Evolutionary conservation across 306 rosid genomes (phyloP).

Genomic region (Cucurbita ficifolia): DNA sequence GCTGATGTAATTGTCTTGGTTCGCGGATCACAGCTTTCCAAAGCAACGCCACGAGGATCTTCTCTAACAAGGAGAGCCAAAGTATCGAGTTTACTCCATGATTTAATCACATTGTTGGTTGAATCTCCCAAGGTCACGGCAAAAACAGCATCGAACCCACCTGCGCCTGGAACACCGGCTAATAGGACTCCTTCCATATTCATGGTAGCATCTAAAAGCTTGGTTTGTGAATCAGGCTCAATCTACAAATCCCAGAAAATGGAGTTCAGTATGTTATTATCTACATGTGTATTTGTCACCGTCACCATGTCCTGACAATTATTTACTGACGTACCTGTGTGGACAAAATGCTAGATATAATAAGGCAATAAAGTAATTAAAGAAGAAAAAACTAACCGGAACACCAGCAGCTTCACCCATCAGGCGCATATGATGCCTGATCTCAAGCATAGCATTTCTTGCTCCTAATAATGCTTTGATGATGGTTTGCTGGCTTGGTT

Average conservation of each 20-base stretch:
- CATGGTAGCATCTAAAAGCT: constrained; percentile 69
- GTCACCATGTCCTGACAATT: not conserved
- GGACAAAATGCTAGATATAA: not conserved
- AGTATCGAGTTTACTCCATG: constrained; percentile 47
- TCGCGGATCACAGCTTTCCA: constrained; percentile 69
- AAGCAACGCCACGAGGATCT: constrained; percentile 77
- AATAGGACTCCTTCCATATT: constrained; percentile 84
- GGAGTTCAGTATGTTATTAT: not conserved
- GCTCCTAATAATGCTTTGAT: constrained; percentile 61
- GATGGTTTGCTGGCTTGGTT: constrained; percentile 39
- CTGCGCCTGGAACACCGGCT: constrained; percentile 99
- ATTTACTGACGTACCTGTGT: not conserved
- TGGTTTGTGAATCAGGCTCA: constrained; percentile 87
- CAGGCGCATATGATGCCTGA: constrained; percentile 60
- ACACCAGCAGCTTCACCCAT: constrained; percentile 96
- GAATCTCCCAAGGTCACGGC: constrained; percentile 73
- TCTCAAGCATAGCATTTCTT: constrained; percentile 68
- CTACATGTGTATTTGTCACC: not conserved
- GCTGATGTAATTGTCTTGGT: constrained; percentile 59
- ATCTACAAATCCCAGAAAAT: constrained; percentile 34
- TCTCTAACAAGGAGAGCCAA: constrained; percentile 87
- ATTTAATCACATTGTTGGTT: constrained; percentile 33
- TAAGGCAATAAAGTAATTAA: not conserved
- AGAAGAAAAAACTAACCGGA: constrained; percentile 50
- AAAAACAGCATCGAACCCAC: constrained; percentile 91